These are phyloP conservation scores for Selenicereus undatus DNA, from an alignment of 148 eudicot genomes.

Conservation along the genomic window DNA sequence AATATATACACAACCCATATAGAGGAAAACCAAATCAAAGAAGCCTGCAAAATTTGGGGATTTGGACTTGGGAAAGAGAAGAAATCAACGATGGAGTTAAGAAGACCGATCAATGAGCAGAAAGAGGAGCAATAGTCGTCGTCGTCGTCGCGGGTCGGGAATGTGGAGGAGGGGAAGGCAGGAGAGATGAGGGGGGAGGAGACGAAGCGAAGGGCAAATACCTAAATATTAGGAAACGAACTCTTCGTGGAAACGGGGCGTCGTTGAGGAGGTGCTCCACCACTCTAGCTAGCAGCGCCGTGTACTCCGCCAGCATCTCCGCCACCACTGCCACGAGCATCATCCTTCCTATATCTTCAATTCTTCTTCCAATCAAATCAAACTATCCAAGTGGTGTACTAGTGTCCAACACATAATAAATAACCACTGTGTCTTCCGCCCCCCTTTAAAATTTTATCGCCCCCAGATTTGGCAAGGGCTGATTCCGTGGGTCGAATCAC, in stretches of 20 bases:
- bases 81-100: neutral
- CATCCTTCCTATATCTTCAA: constrained; percentile 25
- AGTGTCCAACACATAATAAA: no score
- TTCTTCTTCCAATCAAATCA: neutral
- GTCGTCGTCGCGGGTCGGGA: no score
- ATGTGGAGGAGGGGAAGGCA: constrained; percentile 6
- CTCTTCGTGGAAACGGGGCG: constrained; percentile 46
- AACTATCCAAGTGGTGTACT: no score
- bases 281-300: constrained; percentile 45
- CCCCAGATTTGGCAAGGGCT: no score
- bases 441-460: no score
- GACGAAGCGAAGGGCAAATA: constrained; percentile 44
- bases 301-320: constrained; percentile 64
- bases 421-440: neutral
- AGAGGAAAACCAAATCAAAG: no score
- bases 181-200: constrained; percentile 20
- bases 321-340: constrained; percentile 53
- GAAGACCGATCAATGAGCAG: neutral
- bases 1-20: no score
- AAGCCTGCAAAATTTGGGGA: no score
- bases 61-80: no score
- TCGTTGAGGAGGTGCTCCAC: constrained; percentile 44
- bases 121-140: neutral
- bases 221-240: constrained; percentile 44
- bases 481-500: no score